Percentiles rank a stretch among this genome's conserved stretches.
phyloP scores from a whole-genome alignment of 225 moss, liverwort and hornwort species.

The Anthoceros angustus region DNA sequence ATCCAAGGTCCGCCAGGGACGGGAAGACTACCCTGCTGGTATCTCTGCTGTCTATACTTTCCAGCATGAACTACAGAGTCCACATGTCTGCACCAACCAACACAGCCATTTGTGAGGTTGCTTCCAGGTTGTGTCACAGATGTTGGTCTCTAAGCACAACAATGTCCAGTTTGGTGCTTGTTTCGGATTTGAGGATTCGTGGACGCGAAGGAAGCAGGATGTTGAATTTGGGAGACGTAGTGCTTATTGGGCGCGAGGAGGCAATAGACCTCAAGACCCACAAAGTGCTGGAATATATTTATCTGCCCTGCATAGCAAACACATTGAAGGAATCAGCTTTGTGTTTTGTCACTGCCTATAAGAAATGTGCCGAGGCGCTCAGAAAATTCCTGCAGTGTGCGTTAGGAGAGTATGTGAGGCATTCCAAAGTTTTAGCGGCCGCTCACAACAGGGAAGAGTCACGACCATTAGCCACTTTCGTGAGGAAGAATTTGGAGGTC shows the following conservation, averaged over 20 bases:
- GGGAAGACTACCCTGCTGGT: background rate
- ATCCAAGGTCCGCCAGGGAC: slow-evolving; percentile 59
- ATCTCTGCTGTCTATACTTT: background rate
- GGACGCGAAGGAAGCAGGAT: slow-evolving; percentile 3
- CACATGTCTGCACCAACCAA: slow-evolving; percentile 18
- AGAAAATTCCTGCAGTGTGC: slow-evolving; percentile 16
- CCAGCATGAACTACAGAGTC: background rate
- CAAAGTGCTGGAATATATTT: slow-evolving; percentile 20
- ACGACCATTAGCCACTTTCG: slow-evolving; percentile 9
- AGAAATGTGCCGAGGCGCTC: slow-evolving; percentile 8
- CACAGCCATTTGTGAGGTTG: slow-evolving; percentile 32
- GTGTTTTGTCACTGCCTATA: slow-evolving; percentile 27
- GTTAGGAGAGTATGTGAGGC: background rate
- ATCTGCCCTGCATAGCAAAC: slow-evolving; percentile 37
- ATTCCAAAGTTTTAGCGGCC: background rate
- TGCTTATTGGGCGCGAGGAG: slow-evolving; percentile 35
- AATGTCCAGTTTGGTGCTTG: slow-evolving; percentile 12
- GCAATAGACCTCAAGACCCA: slow-evolving; percentile 19
- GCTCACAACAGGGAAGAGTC: background rate
- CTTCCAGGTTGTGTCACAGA: slow-evolving; percentile 23
- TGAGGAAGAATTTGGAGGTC: background rate
- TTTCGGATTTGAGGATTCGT: background rate
- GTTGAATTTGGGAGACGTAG: slow-evolving; percentile 20
- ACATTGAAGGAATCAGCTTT: slow-evolving; percentile 29
- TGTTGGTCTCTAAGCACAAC: background rate